These are phyloP conservation scores for Starmerella sp. DNA, from an alignment of 805 yeast species.

Conservation along the genomic window DNA sequence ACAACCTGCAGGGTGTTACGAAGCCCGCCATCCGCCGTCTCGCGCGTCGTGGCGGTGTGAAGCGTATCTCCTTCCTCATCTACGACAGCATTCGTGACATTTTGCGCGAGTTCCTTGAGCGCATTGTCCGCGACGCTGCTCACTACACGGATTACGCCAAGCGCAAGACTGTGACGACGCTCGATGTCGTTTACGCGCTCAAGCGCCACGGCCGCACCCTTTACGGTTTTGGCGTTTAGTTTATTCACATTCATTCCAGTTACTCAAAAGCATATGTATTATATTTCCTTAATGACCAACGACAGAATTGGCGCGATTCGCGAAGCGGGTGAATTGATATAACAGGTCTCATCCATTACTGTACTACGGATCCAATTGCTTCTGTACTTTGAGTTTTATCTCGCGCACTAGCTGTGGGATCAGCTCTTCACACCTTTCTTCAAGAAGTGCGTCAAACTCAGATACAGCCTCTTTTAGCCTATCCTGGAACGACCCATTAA, in stretches of 20 bases:
- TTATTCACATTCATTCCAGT: neutral
- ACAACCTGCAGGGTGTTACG: conserved; percentile 98
- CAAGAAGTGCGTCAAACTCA: too few species aligned
- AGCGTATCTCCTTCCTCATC: conserved; percentile 97
- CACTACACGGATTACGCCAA: conserved; percentile 99
- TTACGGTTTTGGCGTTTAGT: conserved; percentile 98
- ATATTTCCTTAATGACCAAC: too few species aligned
- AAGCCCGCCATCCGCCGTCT: conserved; percentile 99
- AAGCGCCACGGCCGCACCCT: conserved; percentile 99
- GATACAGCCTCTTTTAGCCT: too few species aligned
- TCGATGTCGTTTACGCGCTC: conserved; percentile 97
- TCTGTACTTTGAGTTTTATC: neutral
- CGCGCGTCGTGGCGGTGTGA: conserved; percentile 99
- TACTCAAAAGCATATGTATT: too few species aligned
- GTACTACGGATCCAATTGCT: neutral
- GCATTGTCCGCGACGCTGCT: conserved; percentile 97
- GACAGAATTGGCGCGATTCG: too few species aligned
- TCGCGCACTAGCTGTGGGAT: neutral
- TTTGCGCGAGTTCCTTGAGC: conserved; percentile 87
- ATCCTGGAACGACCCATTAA: too few species aligned
- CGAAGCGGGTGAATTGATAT: too few species aligned
- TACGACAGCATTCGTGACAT: conserved; percentile 99
- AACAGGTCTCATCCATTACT: too few species aligned
- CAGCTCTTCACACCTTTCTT: neutral
- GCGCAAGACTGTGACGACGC: conserved; percentile 99